Percentiles rank a stretch among this genome's conserved stretches.
Conservation (phyloP, 225 moss, liverwort and hornwort species). For the Marchantia polymorpha region DNA sequence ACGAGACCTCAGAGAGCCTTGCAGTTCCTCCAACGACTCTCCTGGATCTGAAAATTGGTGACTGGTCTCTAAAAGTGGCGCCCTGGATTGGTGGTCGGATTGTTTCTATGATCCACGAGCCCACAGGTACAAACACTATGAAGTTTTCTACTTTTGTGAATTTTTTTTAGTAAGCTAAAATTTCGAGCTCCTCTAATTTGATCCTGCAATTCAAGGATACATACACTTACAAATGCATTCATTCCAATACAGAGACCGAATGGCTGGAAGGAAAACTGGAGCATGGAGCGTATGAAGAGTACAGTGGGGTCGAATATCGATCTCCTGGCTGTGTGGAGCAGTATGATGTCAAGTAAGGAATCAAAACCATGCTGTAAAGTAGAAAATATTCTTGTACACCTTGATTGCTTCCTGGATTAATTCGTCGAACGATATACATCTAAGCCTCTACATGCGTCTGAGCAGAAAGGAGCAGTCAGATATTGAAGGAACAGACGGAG, state of each 20-base stretch:
- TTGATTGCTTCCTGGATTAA: not conserved
- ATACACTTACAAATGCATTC: not conserved
- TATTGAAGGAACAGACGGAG: slow-evolving; percentile 34
- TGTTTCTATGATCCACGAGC: slow-evolving; percentile 55
- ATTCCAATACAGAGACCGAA: slow-evolving; percentile 36
- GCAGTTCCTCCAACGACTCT: slow-evolving; percentile 26
- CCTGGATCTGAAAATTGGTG: slow-evolving; percentile 35
- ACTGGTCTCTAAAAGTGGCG: slow-evolving; percentile 57
- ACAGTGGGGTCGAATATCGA: slow-evolving; percentile 70
- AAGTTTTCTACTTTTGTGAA: not conserved
- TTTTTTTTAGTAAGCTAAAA: too few species aligned
- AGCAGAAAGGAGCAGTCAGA: slow-evolving; percentile 60
- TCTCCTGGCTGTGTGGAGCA: slow-evolving; percentile 83
- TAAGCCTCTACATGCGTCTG: not conserved
- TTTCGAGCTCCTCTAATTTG: not conserved
- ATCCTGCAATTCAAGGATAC: not conserved
- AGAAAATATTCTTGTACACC: not conserved
- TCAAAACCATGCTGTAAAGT: not conserved
- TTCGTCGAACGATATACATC: not conserved
- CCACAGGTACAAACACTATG: slow-evolving; percentile 43
- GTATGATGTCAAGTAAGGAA: slow-evolving; percentile 55
- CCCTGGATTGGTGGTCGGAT: slow-evolving; percentile 93
- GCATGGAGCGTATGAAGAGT: slow-evolving; percentile 86
- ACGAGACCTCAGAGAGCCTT: slow-evolving; percentile 47
- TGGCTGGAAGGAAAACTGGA: slow-evolving; percentile 81